phyloP scores from a whole-genome alignment of 495 filamentous ascomycete genomes.

The Penicillium goetzii region DNA sequence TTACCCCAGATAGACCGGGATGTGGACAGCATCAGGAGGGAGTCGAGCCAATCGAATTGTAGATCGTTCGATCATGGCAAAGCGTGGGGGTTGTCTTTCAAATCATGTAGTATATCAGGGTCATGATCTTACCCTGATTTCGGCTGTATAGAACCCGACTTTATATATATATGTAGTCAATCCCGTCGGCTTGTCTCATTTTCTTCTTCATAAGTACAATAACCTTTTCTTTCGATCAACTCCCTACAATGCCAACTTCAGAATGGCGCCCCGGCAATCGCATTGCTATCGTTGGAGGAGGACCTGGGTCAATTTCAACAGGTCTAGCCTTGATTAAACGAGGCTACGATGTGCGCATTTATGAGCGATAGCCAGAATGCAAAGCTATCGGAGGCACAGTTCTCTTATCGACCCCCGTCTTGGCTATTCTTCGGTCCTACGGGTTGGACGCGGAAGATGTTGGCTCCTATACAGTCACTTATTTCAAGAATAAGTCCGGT shows the following conservation, averaged over 20 bases:
- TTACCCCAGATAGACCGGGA: neutral
- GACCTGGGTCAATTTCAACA: conserved; percentile 17
- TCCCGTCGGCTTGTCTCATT: neutral
- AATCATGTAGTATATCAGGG: too few species aligned
- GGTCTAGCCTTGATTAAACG: conserved; percentile 17
- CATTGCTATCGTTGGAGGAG: conserved; percentile 20
- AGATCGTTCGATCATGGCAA: neutral
- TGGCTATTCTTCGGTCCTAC: conserved; percentile 21
- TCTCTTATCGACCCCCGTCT: conserved; percentile 12
- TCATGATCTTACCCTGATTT: too few species aligned
- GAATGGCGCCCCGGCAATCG: conserved; percentile 18
- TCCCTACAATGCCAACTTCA: neutral
- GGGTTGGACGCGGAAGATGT: conserved; percentile 9
- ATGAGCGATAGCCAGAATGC: conserved; percentile 17
- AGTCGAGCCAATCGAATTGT: neutral
- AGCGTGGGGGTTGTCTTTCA: neutral
- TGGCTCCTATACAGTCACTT: conserved; percentile 19
- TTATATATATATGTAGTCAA: neutral
- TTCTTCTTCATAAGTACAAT: neutral
- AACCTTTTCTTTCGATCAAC: neutral
- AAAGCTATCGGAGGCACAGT: conserved; percentile 20
- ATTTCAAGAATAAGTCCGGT: conserved; percentile 14
- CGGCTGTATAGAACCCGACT: neutral
- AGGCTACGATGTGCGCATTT: conserved; percentile 20
- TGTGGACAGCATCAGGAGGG: neutral